Evolutionary conservation across 768 basidiomycete species (phyloP), one percentile per base, ranked within the genome.

Genomic region (Crepidotus variabilis): DNA sequence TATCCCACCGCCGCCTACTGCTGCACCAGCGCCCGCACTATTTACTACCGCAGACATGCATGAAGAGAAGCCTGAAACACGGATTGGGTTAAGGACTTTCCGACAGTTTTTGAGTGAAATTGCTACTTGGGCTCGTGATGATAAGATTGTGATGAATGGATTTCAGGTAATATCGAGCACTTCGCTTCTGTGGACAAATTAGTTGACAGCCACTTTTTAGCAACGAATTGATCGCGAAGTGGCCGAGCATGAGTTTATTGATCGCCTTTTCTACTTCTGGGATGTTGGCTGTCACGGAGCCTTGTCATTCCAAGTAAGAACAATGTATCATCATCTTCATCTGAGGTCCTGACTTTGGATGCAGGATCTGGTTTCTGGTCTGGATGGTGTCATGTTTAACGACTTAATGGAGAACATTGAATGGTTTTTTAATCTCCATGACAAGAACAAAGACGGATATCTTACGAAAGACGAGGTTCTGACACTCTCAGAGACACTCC

Each of bases 351-450:
- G 46, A 22, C 34, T 55, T 52, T 6, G n/a, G 6, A 14, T 57
- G 16, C 66, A 98, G 91, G 94, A 98, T 67, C 76, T 98, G 11
- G 87, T 98, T 9, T 80, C 77, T 24, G 96, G 97, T 1, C 76
- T 98, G 50, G 88, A 97, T 62, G 88, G 88, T 1, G 90, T 97
- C 47, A 91, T 98, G 84, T 90, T 92, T 74, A 95, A 92, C 60
- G 97, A 98, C 69, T 74, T 99, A 61, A 98, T 98, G 97, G 92
- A 94, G 56, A 96, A 92, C 62, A 96, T 98, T 64, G 92, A 97
- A 69, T 99, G 96, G 96, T 96, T 98, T 74, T 98, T 98, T 74
- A 90, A 88, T 63, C 70, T 98, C 50, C 92, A 96, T 59, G 94
- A 95, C 72, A 95, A 95, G 72, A 90, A 99, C 70, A 93, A 93